These are phyloP conservation scores for Echium plantagineum DNA, from an alignment of 257 asterid species.

Conservation along the genomic window DNA sequence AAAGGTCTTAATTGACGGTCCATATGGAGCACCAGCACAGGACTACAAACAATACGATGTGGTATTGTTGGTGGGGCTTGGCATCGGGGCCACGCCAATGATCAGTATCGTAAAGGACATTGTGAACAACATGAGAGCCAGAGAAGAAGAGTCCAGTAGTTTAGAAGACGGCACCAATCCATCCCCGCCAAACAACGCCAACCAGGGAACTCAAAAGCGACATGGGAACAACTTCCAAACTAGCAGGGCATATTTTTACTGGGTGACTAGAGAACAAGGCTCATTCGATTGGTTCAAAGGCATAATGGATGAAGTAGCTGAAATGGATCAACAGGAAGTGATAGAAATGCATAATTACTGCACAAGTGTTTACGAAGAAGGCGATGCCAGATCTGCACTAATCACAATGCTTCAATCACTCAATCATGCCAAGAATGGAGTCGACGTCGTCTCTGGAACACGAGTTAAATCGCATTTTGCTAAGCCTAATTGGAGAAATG, in stretches of 20 bases:
- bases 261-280: conserved; percentile 89
- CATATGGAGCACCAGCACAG: conserved; percentile 93
- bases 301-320: conserved; percentile 78
- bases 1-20: conserved; percentile 67
- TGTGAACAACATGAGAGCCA: conserved; percentile 68
- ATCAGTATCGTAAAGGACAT: conserved; percentile 82
- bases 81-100: conserved; percentile 91
- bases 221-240: conserved; percentile 37
- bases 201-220: neutral
- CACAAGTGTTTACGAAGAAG: conserved; percentile 81
- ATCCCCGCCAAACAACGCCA: neutral
- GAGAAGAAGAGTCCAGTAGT: conserved; percentile 35
- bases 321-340: conserved; percentile 53
- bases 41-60: conserved; percentile 92
- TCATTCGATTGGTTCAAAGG: conserved; percentile 88
- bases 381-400: conserved; percentile 81
- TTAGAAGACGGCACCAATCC: conserved; percentile 28
- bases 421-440: conserved; percentile 72
- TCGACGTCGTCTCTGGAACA: conserved; percentile 75
- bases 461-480: conserved; percentile 85
- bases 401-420: conserved; percentile 81
- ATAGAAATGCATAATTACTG: conserved; percentile 91
- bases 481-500: conserved; percentile 77
- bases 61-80: conserved; percentile 67
- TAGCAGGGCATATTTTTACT: conserved; percentile 68